Conservation (phyloP, 2,329 filamentous ascomycete species). For the Diaporthe vexans region DNA sequence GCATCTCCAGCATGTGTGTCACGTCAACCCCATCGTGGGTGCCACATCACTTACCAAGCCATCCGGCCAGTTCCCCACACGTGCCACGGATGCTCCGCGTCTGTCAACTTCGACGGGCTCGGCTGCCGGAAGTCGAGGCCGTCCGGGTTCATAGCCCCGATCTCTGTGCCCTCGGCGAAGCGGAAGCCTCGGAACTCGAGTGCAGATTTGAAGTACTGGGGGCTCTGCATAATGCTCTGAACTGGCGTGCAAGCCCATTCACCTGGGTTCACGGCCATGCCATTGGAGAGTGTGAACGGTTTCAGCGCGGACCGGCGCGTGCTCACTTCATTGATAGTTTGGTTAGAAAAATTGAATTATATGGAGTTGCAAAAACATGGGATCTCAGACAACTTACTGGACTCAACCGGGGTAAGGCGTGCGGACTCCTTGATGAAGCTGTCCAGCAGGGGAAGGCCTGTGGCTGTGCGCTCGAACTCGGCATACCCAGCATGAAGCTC, state of each 20-base stretch:
- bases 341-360: too few relatives aligned
- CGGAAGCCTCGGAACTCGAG: background rate
- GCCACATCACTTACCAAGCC: too few relatives aligned
- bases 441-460: constrained; percentile 44
- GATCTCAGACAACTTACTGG: background rate
- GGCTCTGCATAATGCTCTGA: background rate
- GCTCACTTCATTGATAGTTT: background rate
- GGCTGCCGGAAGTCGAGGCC: too few relatives aligned
- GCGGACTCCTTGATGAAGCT: constrained; percentile 49
- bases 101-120: too few relatives aligned
- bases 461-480: background rate
- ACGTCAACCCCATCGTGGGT: too few relatives aligned
- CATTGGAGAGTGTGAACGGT: background rate
- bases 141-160: too few relatives aligned
- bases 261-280: background rate
- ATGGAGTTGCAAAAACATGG: too few relatives aligned
- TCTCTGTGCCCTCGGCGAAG: background rate
- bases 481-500: background rate
- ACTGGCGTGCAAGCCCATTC: background rate
- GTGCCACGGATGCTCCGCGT: too few relatives aligned
- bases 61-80: too few relatives aligned
- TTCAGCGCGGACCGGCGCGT: background rate
- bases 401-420: constrained; percentile 40
- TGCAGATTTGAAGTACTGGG: background rate
- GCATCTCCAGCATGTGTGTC: too few relatives aligned